phyloP scores from a whole-genome alignment of 2,329 filamentous ascomycete genomes.

The Penicillium sp. region DNA sequence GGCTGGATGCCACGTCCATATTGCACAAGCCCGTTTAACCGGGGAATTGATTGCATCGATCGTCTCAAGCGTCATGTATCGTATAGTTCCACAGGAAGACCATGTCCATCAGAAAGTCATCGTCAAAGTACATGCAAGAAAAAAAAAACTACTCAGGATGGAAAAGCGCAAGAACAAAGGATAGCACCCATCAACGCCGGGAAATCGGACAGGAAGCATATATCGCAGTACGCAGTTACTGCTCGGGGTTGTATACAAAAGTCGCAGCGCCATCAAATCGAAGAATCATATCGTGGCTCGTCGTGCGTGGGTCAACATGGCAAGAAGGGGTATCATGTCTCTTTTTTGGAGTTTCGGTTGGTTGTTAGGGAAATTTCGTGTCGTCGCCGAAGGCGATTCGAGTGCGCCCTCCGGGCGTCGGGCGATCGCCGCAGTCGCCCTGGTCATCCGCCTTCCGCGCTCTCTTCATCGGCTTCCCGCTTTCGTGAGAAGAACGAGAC shows the following conservation, averaged over 20 bases:
- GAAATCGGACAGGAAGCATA: no score
- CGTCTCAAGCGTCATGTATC: conserved; percentile 1
- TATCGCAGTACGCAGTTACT: no score
- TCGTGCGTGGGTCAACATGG: no score
- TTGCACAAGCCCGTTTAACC: not conserved
- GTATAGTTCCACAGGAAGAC: conserved; percentile 3
- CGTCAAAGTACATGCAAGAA: conserved; percentile 10
- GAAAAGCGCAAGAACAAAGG: not conserved
- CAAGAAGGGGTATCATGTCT: conserved; percentile 13
- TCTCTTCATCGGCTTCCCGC: conserved; percentile 34
- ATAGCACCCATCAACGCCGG: no score
- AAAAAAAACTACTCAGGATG: no score
- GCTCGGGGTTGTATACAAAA: conserved; percentile 1
- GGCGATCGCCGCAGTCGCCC: not conserved
- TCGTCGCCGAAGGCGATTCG: no score
- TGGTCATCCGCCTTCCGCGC: conserved; percentile 21
- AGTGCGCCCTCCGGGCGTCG: not conserved
- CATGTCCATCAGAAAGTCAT: conserved; percentile 9
- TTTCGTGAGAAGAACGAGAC: conserved; percentile 31
- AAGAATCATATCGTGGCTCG: no score
- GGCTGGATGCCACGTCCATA: not conserved
- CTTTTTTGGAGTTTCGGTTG: conserved; percentile 1
- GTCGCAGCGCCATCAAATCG: no score
- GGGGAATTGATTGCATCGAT: not conserved
- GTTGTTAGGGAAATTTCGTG: no score